Conservation (phyloP, 2,329 filamentous ascomycete species). For the Arthrinium puccinioides region DNA sequence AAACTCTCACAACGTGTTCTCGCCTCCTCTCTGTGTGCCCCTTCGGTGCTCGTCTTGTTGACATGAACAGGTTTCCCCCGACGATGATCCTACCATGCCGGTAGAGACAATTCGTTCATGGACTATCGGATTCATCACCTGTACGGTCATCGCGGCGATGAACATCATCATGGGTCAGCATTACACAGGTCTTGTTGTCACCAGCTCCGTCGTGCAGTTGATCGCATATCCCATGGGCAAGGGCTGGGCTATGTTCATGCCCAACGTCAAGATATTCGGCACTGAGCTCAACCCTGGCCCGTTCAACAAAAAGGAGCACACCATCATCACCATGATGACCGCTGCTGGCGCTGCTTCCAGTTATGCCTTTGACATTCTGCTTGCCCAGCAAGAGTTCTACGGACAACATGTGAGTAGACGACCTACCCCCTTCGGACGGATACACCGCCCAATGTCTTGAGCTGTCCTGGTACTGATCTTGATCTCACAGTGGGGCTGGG, state of each 20-base stretch:
- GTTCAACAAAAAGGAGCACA: constrained; percentile 54
- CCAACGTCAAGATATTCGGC: constrained; percentile 34
- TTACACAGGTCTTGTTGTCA: no score
- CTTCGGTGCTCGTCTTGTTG: no score
- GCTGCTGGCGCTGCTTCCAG: constrained; percentile 44
- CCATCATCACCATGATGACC: constrained; percentile 53
- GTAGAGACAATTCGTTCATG: no score
- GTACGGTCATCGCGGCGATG: no score
- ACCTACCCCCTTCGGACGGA: no score
- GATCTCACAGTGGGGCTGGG: constrained; percentile 40
- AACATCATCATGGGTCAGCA: no score
- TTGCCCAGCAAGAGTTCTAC: constrained; percentile 40
- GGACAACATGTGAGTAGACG: constrained; percentile 41
- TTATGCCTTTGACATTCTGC: constrained; percentile 34
- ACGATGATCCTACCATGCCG: no score
- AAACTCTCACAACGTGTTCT: no score
- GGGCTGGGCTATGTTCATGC: constrained; percentile 40
- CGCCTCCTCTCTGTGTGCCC: no score
- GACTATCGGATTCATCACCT: no score
- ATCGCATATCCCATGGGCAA: constrained; percentile 49
- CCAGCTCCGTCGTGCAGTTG: constrained; percentile 49
- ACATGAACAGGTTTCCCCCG: no score
- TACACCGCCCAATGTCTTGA: constrained; percentile 44
- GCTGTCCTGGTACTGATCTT: constrained; percentile 42
- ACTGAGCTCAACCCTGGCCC: constrained; percentile 23